Evolutionary conservation across 2,329 filamentous ascomycete genomes (phyloP).

Genomic region (Davidsoniella eucalypti): DNA sequence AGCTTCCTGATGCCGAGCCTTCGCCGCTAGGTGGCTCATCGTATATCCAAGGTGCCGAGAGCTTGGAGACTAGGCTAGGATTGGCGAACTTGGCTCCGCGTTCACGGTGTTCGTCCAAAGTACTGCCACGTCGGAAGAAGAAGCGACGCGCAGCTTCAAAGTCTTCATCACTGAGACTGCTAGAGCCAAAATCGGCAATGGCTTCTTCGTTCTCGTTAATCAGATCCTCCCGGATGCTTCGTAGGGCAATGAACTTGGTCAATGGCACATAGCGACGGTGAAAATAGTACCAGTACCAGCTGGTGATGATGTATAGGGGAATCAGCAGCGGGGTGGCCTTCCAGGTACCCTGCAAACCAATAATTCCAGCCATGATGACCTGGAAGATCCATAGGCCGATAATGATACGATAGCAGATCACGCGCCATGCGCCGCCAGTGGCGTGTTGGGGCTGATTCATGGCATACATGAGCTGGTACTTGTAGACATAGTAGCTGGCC

Average conservation of each 20-base stretch:
- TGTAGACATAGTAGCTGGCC: slow-evolving; percentile 79
- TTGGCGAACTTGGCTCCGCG: slow-evolving; percentile 58
- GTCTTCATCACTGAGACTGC: not conserved
- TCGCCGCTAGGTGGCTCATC: slow-evolving; percentile 15
- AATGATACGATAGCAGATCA: slow-evolving; percentile 86
- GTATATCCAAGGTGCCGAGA: slow-evolving; percentile 58
- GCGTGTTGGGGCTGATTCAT: slow-evolving; percentile 96
- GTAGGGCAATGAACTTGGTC: slow-evolving; percentile 80
- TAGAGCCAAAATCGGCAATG: slow-evolving; percentile 8
- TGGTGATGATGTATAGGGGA: slow-evolving; percentile 61
- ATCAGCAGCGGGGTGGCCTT: slow-evolving; percentile 54
- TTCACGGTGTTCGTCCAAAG: slow-evolving; percentile 57
- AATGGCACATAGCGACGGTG: slow-evolving; percentile 68
- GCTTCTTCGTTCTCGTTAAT: slow-evolving; percentile 21
- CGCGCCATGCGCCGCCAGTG: slow-evolving; percentile 85
- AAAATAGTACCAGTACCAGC: slow-evolving; percentile 84
- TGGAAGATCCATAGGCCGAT: slow-evolving; percentile 80
- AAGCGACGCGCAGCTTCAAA: slow-evolving; percentile 17
- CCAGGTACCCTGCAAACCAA: slow-evolving; percentile 60
- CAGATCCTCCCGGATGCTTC: slow-evolving; percentile 53
- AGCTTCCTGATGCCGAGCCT: not conserved
- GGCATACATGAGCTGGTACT: slow-evolving; percentile 92
- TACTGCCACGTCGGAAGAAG: slow-evolving; percentile 40
- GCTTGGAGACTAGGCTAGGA: slow-evolving; percentile 51
- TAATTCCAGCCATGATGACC: slow-evolving; percentile 72